phyloP scores from a whole-genome alignment of 495 filamentous ascomycete species.

The Bacidia gigantensis region DNA sequence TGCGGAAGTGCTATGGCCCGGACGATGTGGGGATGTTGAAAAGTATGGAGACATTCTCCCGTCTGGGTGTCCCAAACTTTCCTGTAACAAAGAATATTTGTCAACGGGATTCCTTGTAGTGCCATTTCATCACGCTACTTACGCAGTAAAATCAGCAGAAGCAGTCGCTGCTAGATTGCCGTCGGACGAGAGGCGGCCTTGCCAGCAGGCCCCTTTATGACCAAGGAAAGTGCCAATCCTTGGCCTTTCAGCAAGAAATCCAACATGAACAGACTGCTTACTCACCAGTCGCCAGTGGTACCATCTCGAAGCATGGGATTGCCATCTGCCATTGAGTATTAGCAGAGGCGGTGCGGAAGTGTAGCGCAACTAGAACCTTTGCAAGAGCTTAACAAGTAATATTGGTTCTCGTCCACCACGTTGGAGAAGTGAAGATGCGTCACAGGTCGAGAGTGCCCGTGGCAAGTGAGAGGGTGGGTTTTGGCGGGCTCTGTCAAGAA shows the following conservation, averaged over 20 bases:
- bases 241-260: neutral
- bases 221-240: conserved; percentile 97
- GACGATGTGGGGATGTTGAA: conserved; percentile 88
- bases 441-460: conserved; percentile 91
- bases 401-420: conserved; percentile 70
- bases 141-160: conserved; percentile 93
- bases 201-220: conserved; percentile 96
- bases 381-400: conserved; percentile 94
- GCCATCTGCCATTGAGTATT: conserved; percentile 44
- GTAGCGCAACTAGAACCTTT: conserved; percentile 50
- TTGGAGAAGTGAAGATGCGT: conserved; percentile 90
- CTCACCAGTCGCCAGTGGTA: conserved; percentile 83
- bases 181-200: conserved; percentile 79
- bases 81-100: conserved; percentile 26
- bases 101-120: conserved; percentile 1
- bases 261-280: neutral
- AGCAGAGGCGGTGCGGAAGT: neutral
- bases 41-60: conserved; percentile 75
- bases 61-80: conserved; percentile 96
- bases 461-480: conserved; percentile 85
- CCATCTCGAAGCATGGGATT: conserved; percentile 98
- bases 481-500: conserved; percentile 24
- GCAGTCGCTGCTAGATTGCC: conserved; percentile 79
- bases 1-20: conserved; percentile 80
- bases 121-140: conserved; percentile 24